Base-by-base conservation (phyloP, 768 basidiomycete species). In the Tylopilus sp. region DNA sequence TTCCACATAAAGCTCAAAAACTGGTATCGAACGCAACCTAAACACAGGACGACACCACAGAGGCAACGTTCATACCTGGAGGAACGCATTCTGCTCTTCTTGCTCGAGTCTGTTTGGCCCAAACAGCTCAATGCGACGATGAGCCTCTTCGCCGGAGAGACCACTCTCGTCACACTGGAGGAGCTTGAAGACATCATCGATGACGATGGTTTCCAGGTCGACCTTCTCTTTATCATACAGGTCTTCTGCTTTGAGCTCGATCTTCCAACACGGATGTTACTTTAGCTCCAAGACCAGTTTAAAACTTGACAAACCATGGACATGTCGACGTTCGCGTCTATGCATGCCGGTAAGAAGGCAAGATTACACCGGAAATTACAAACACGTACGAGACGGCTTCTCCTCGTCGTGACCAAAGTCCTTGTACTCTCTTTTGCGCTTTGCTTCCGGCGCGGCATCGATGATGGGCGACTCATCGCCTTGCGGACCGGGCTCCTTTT, bases 1-100 rank as follows among this genome's bases (percentile, higher is more conserved):
- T 98, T 98, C 96, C 96, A 98, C 96, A 98, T 98, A 82, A 98
- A 98, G 69, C 86, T 85, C 62, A 93, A 75, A 73, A 95, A 93
- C 89, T 91, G 38, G 26, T 0, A 11, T 26, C 26, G 21, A 25
- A 42, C 42, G 22, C 26, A 21, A 50, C 37, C 21, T 64, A 3
- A 53, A 46, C 21, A 45, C n/a, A 7, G 4, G 41, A 46, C 6
- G 33, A 45, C 21, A 22, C 29, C 21, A 43, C 6, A 40, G 9
- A 45, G 34, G 53, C 22, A 26, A 50, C 25, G 64, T 69, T 19
- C 1, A 40, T 66, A 86, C 89, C 80, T 94, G 94, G 29, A 98
- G 84, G 73, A 98, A 80, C 4, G 93, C 72, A 54, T 93, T 96
- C 70, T 93, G 91, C 62, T 94, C 92, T 72, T 94, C 91, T 46